Evolutionary conservation across 1,284 basidiomycete species (phyloP), one percentile per base, ranked within the genome.

Genomic region (Chiua sp.): DNA sequence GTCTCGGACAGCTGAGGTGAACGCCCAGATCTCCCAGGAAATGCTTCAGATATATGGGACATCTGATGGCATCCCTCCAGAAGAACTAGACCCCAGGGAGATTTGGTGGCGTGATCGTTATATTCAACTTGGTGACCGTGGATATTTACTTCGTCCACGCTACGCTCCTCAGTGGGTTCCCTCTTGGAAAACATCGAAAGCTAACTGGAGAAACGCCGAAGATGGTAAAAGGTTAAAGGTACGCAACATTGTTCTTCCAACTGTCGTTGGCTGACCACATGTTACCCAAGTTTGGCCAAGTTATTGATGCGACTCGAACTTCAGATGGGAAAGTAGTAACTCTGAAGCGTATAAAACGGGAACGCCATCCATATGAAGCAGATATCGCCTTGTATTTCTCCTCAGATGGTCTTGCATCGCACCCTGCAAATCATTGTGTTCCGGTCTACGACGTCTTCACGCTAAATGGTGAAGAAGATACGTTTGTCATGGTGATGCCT

Each of bases 141-240:
- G 79, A 15, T 79, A 79, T 51, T 57, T 65, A 26, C 69, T 80
- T 7, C 72, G 77, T 0, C 68, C 72, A 5, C 63, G 77, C 4
- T 78, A 75, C 10, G 56, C 61, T 60, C 74, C 77, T 2, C 70
- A 69, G 13, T 79, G 77, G 75, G 57, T 69, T 0, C 72, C 77
- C 0, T 77, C 77, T 1, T 79, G 76, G 76, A 54, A 48, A 32
- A 56, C 44, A 16, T 60, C 63, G 2, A 62, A 63, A 0, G 65
- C 50, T 7, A 5, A 32, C 20, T 55, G 56, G 16, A 22, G 10
- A 6, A 28, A 48, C 1, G 51, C 44, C 46, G 51, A 26, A 20
- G 54, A 30, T 62, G 63, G 51, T 57, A 35, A 35, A 70, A 72
- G 57, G 53, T 49, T 67, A 66, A 15, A 39, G 55, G 57, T 47